Evolutionary conservation across 495 filamentous ascomycete genomes (phyloP), one percentile per base, ranked within the genome.

Genomic region (Aspergillus nanangensis): DNA sequence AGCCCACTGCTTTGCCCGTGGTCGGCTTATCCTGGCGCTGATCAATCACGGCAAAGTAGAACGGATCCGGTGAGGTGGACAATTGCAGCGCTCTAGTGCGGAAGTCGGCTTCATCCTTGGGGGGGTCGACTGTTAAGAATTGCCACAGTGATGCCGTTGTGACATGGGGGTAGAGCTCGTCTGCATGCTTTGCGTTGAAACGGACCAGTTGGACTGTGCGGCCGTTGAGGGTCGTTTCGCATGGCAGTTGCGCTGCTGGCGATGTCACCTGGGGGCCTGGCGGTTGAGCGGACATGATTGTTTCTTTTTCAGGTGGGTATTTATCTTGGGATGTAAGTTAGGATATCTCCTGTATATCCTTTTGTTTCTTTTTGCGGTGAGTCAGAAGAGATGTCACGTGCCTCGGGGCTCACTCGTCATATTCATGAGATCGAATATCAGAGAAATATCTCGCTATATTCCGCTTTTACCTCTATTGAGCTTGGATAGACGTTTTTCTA

Each of bases 101-200:
- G 51, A 78, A 72, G 1, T 51, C 44, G 0, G 48, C 48, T 11
- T 63, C 21, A 4, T 70, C 54, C 4, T 46, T 5, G 46, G 61
- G 75, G 0, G 75, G 74, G 0, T 67, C 76, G 21, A 58, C 53
- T 5, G 51, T 47, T 55, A 80, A 58, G 53, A 76, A 79, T 29
- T 67, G 65, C 67, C 74, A 80, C 3, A 78, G 60, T 17, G 63
- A 47, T 3, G 34, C 37, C 9, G 35, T 35, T 2, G 53, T 62
- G 35, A 74, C 44, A 9, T 65, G 53, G 25, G 54, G 51, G 43
- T 61, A 77, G 13, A 79, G 61, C 2, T 60, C 59, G 31, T 62
- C 52, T 10, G 66, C 56, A 36, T 79, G 71, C 5, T 55, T 45
- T 10, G 47, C 35, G 0, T 48, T 45, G 13, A 79, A 55, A 8